These are phyloP conservation scores for Beauveria australis DNA, from an alignment of 2,329 filamentous ascomycete genomes.

Conservation along the genomic window DNA sequence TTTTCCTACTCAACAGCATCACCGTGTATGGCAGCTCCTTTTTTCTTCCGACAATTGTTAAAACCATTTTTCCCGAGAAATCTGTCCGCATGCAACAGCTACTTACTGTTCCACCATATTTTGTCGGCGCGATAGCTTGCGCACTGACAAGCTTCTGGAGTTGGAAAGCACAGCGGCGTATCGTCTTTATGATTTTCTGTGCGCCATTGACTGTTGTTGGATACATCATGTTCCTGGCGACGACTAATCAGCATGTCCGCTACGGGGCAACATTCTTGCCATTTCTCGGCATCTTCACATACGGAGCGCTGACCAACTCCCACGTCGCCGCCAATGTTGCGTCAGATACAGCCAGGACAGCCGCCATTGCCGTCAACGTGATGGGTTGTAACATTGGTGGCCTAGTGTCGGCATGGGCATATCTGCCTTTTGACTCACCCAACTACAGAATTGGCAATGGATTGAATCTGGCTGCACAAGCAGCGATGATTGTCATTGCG, in stretches of 20 bases:
- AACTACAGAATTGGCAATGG: slow-evolving; percentile 64
- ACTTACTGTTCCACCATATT: slow-evolving; percentile 2
- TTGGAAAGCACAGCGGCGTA: background rate
- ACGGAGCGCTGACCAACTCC: slow-evolving; percentile 57
- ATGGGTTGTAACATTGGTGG: slow-evolving; percentile 22
- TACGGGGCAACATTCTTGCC: slow-evolving; percentile 64
- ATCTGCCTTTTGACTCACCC: slow-evolving; percentile 53
- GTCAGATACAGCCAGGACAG: slow-evolving; percentile 56
- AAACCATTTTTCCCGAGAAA: slow-evolving; percentile 55
- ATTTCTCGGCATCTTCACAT: slow-evolving; percentile 51
- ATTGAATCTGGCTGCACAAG: slow-evolving; percentile 56
- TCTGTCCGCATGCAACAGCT: slow-evolving; percentile 53
- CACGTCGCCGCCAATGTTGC: slow-evolving; percentile 61
- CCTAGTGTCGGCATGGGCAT: slow-evolving; percentile 9
- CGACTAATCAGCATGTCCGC: slow-evolving; percentile 39
- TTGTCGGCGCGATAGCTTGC: background rate
- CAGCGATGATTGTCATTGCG: slow-evolving; percentile 44
- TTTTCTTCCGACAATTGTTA: slow-evolving; percentile 64
- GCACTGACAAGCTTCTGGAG: slow-evolving; percentile 3
- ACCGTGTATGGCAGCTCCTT: slow-evolving; percentile 66
- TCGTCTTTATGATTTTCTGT: slow-evolving; percentile 44
- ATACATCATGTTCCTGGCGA: slow-evolving; percentile 60
- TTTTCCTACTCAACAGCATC: slow-evolving; percentile 60
- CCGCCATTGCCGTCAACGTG: slow-evolving; percentile 54
- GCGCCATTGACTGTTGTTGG: slow-evolving; percentile 58